These are phyloP conservation scores for Trichosporon ovoides DNA, from an alignment of 1,284 basidiomycete genomes.

Conservation along the genomic window DNA sequence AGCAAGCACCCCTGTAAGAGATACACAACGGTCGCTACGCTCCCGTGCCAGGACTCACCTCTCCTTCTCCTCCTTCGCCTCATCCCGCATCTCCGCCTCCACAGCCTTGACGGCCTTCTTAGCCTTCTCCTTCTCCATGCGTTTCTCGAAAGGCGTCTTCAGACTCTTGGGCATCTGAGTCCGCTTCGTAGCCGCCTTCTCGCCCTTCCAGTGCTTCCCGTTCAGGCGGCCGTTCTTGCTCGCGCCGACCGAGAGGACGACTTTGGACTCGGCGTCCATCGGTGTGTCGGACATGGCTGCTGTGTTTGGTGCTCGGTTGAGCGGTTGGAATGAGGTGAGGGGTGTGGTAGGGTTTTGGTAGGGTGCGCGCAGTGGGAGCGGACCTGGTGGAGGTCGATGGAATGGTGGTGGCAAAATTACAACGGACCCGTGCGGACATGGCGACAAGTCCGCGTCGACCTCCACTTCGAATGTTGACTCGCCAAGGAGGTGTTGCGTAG, in stretches of 20 bases:
- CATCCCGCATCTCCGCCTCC: constrained; percentile 48
- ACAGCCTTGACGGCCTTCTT: constrained; percentile 40
- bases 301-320: not conserved
- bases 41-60: too few species aligned
- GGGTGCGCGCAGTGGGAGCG: too few species aligned
- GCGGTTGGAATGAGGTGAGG: not conserved
- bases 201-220: constrained; percentile 47
- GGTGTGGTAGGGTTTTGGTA: too few species aligned
- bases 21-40: too few species aligned
- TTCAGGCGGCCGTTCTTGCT: constrained; percentile 38
- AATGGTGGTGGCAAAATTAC: not conserved
- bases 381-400: too few species aligned
- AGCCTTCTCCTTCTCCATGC: constrained; percentile 41
- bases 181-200: constrained; percentile 39
- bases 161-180: constrained; percentile 36
- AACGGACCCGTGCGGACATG: too few species aligned
- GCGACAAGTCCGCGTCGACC: too few species aligned
- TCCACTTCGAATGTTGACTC: too few species aligned
- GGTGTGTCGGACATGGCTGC: not conserved
- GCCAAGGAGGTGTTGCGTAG: too few species aligned
- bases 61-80: constrained; percentile 41
- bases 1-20: too few species aligned
- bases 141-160: constrained; percentile 40
- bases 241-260: constrained; percentile 16
- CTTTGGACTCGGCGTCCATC: not conserved